Base-by-base conservation (phyloP, 2,329 filamentous ascomycete genomes). In the Beauveria varroae region DNA sequence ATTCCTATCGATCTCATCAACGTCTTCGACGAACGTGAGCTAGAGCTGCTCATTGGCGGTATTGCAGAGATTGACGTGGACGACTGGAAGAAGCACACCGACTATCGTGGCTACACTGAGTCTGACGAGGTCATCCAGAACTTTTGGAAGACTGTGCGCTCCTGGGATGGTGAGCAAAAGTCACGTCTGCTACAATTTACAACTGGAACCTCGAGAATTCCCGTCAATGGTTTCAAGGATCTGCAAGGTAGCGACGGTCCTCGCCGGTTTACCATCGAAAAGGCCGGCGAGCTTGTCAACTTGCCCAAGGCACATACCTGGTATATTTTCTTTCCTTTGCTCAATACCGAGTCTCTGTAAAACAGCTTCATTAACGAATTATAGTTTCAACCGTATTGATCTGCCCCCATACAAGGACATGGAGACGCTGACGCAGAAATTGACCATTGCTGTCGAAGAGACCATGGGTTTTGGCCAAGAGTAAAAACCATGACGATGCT, bases 51-150 rank as follows among this genome's bases (percentile, higher is more conserved):
- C 67, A 98, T 99, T 71, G 95, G 95, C 67, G 95, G 95, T 82
- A 99, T 99, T 69, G 95, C 95, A n/a, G 95, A 99, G 76, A 99
- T 99, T 68, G 95, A 99, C 71, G 93, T 99, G 18, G 95, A 99
- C 63, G 95, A 99, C 76, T 99, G 95, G 95, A 98, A 99, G 88
- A 99, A 99, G 81, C 95, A 99, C 78, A 99, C 95, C 52, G 95
- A 99, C 72, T 99, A 99, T 76, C 89, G 95, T 68, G 95, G 95
- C 60, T 99, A 99, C 82, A 97, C 96, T 10, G 95, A 99, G 77
- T 92, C 88, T 62, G 95, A 99, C 69, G 91, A 97, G 71, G 95
- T 99, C 28, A 95, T 99, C 67, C 90, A 96, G 75, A 93, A 96
- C 80, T 99, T 99, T 84, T 99, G 95, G 95, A 93, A 96, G 81